A percentile compares a stretch with the other conserved stretches of the same genome.
These are phyloP conservation scores for Globisporangium splendens DNA, from an alignment of 352 stramenopile species.

Conservation along the genomic window DNA sequence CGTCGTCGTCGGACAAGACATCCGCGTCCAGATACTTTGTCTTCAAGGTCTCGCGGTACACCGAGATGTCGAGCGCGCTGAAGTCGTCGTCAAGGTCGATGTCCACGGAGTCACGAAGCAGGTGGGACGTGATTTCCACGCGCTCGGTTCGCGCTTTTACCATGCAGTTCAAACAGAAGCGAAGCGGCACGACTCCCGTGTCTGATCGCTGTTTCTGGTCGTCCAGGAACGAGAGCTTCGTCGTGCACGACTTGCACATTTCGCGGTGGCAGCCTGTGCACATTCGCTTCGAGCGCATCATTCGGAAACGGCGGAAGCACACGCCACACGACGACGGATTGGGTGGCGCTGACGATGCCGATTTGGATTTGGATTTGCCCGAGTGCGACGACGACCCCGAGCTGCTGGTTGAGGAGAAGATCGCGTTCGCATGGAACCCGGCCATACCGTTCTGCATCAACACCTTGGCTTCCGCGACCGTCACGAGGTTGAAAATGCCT, in stretches of 20 bases:
- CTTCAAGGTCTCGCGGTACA: constrained; percentile 18
- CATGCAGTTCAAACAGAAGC: constrained; percentile 36
- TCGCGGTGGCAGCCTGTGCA: constrained; percentile 25
- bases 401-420: constrained; percentile 6
- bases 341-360: constrained; percentile 3
- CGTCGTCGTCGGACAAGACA: constrained; percentile 22
- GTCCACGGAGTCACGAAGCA: constrained; percentile 8
- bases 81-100: constrained; percentile 10
- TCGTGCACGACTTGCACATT: constrained; percentile 32
- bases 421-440: constrained; percentile 8
- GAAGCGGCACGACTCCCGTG: constrained; percentile 23
- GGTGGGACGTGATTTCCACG: constrained; percentile 9
- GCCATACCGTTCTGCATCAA: constrained; percentile 24
- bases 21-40: constrained; percentile 17
- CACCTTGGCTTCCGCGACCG: constrained; percentile 24
- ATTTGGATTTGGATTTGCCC: background rate
- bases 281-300: constrained; percentile 32
- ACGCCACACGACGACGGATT: constrained; percentile 24
- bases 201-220: constrained; percentile 27
- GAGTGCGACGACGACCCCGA: background rate
- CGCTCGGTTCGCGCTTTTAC: constrained; percentile 22
- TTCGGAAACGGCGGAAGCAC: constrained; percentile 32
- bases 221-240: constrained; percentile 29
- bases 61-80: constrained; percentile 13
- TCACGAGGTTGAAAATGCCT: constrained; percentile 32